A percentile compares a stretch with the other conserved stretches of the same genome.
Conservation (phyloP, 768 basidiomycete species). For the Mycena leptocephala region DNA sequence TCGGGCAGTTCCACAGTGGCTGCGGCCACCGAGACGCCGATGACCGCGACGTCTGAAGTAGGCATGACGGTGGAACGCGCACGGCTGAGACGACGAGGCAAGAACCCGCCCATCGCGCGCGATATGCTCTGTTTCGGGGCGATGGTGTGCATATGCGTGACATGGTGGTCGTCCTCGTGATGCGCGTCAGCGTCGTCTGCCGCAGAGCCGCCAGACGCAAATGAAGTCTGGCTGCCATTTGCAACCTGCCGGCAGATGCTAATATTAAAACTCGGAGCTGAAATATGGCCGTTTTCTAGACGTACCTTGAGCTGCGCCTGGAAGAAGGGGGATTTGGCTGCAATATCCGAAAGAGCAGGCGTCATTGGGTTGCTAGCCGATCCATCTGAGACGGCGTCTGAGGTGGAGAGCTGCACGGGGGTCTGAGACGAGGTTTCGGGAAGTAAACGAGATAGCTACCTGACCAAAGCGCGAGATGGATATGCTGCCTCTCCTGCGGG, state of each 20-base stretch:
- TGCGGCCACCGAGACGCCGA: slow-evolving; percentile 66
- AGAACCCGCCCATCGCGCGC: slow-evolving; percentile 56
- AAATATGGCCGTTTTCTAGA: slow-evolving; percentile 23
- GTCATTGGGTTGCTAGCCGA: slow-evolving; percentile 46
- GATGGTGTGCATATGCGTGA: slow-evolving; percentile 67
- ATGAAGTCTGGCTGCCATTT: slow-evolving; percentile 63
- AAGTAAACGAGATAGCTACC: slow-evolving; percentile 52
- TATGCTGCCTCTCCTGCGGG: slow-evolving; percentile 65
- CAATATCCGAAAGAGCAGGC: slow-evolving; percentile 56
- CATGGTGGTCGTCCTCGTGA: slow-evolving; percentile 60
- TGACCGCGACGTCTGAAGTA: slow-evolving; percentile 52
- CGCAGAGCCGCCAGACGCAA: slow-evolving; percentile 58
- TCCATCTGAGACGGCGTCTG: slow-evolving; percentile 41
- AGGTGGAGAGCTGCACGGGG: slow-evolving; percentile 36
- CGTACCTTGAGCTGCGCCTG: slow-evolving; percentile 61
- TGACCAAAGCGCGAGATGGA: slow-evolving; percentile 76
- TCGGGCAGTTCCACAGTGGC: slow-evolving; percentile 56
- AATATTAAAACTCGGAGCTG: slow-evolving; percentile 3
- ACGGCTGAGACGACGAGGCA: slow-evolving; percentile 65
- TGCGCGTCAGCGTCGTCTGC: slow-evolving; percentile 44
- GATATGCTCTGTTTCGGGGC: slow-evolving; percentile 60
- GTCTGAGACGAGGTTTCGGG: not conserved
- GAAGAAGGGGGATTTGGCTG: slow-evolving; percentile 65
- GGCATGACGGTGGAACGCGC: slow-evolving; percentile 58
- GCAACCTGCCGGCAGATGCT: not conserved